Percentiles rank a stretch among this genome's conserved stretches.
These are phyloP conservation scores for Trichothecium sympodiale DNA, from an alignment of 2,329 filamentous ascomycete species.

Conservation along the genomic window DNA sequence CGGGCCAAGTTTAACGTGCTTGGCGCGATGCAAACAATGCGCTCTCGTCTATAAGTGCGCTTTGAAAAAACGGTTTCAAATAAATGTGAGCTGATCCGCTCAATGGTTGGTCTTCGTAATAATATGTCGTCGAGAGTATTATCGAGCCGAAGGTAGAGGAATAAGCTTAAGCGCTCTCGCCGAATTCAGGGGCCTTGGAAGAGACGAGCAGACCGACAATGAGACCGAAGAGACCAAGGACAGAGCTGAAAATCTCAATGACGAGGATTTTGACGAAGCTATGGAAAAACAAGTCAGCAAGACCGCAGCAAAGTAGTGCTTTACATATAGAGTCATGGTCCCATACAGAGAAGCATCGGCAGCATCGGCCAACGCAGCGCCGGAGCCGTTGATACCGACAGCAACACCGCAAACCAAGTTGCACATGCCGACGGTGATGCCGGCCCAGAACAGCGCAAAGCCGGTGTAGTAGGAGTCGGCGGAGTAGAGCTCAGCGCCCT, in stretches of 20 bases:
- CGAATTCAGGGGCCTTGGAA: conserved; percentile 71
- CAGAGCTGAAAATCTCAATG: conserved; percentile 98
- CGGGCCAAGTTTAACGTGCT: conserved; percentile 21
- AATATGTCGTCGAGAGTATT: too few relatives aligned
- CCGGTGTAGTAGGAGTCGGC: conserved; percentile 85
- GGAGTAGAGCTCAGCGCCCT: conserved; percentile 55
- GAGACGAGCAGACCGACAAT: conserved; percentile 88
- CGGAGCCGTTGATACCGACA: conserved; percentile 96
- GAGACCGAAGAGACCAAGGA: conserved; percentile 88
- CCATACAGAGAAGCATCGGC: conserved; percentile 82
- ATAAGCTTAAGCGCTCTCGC: conserved; percentile 18
- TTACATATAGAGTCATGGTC: too few relatives aligned
- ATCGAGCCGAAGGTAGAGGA: too few relatives aligned
- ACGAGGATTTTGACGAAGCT: conserved; percentile 98
- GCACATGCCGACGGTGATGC: conserved; percentile 87
- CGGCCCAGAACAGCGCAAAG: conserved; percentile 92
- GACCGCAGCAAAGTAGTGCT: too few relatives aligned
- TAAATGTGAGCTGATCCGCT: not conserved
- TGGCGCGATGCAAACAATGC: conserved; percentile 21
- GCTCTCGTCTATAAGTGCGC: not conserved
- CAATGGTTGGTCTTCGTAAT: too few relatives aligned
- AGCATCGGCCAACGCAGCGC: conserved; percentile 90
- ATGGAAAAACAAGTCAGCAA: not conserved
- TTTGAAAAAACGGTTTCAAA: not conserved
- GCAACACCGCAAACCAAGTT: conserved; percentile 94